Conservation (phyloP, 108 stramenopile species). For the Nitzschia putrida region DNA sequence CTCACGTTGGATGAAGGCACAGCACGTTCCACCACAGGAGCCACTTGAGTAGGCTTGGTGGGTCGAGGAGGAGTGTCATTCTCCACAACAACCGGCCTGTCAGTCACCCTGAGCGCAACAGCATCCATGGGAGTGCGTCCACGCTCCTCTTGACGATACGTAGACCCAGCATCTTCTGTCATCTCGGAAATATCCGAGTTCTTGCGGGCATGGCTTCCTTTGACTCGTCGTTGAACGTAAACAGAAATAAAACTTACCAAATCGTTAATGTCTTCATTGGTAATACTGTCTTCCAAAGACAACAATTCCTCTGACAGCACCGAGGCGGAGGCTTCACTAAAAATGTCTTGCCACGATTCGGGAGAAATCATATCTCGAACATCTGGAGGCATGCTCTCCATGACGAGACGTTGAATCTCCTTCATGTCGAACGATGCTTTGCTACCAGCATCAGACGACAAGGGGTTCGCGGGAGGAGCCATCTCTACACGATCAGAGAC, state of each 20-base stretch:
- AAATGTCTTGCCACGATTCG: conserved; percentile 17
- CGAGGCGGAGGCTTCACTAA: conserved; percentile 7
- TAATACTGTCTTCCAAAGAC: neutral
- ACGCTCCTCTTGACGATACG: neutral
- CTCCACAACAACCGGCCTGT: neutral
- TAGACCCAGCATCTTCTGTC: neutral
- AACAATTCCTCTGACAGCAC: conserved; percentile 2
- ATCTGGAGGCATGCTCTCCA: conserved; percentile 14
- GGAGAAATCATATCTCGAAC: conserved; percentile 1
- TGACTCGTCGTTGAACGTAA: conserved; percentile 8
- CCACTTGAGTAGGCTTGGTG: neutral
- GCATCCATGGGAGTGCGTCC: neutral
- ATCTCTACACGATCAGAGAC: too few species aligned
- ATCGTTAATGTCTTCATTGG: conserved; percentile 15
- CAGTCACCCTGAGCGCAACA: neutral
- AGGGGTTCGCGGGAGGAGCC: neutral
- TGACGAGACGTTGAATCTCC: conserved; percentile 6
- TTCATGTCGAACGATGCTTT: neutral
- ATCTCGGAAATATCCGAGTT: conserved; percentile 16
- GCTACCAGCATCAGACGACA: neutral
- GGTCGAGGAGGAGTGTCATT: neutral
- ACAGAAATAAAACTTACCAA: conserved; percentile 19
- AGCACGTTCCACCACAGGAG: neutral
- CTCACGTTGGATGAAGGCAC: neutral
- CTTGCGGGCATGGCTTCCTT: neutral